These are phyloP conservation scores for Fraxinus albicans DNA, from an alignment of 305 asterid genomes.

Conservation along the genomic window DNA sequence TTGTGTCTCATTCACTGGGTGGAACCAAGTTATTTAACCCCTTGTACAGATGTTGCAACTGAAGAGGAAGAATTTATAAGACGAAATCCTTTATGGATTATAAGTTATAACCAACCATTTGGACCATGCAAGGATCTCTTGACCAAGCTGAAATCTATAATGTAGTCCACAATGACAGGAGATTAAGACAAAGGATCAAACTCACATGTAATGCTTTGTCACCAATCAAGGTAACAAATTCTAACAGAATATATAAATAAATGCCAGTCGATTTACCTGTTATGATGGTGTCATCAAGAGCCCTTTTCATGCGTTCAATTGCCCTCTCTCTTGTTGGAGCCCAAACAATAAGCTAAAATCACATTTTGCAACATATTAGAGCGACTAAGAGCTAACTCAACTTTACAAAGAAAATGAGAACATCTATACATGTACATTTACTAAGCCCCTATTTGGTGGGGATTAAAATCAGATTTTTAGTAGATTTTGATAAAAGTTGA, in stretches of 20 bases:
- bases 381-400: slow-evolving; percentile 9
- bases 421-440: not conserved
- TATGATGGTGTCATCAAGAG: slow-evolving; percentile 84
- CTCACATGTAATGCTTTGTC: not conserved
- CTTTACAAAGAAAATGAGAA: slow-evolving; percentile 3
- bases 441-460: no score
- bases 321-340: slow-evolving; percentile 96
- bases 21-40: not conserved
- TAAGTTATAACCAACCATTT: not conserved
- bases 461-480: no score
- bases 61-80: not conserved
- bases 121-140: not conserved
- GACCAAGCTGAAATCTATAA: not conserved
- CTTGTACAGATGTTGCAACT: not conserved
- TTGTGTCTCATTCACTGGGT: not conserved
- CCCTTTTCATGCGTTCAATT: slow-evolving; percentile 95
- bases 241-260: not conserved
- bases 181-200: not conserved
- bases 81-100: not conserved
- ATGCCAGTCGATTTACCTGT: slow-evolving; percentile 48
- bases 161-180: not conserved
- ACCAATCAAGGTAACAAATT: not conserved
- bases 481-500: no score
- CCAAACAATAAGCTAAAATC: slow-evolving; percentile 87
- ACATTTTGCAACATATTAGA: slow-evolving; percentile 21